These are phyloP conservation scores for Yamadazyma buinensis DNA, from an alignment of 1,139 yeast genomes.

Conservation along the genomic window DNA sequence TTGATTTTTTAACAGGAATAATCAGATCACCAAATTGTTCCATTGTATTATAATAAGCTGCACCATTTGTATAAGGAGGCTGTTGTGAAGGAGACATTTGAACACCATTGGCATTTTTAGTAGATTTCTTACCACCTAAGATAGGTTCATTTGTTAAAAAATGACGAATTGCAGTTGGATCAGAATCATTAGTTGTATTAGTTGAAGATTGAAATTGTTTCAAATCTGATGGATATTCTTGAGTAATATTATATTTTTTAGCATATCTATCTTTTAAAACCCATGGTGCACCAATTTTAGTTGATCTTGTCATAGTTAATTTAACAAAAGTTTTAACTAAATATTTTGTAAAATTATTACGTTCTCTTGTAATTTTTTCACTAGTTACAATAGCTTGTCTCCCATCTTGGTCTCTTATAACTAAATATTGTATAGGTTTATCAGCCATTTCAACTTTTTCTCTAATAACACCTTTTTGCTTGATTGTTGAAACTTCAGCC, in stretches of 20 bases:
- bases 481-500: constrained; percentile 15
- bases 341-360: constrained; percentile 87
- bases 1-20: constrained; percentile 2
- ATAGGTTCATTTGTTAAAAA: constrained; percentile 8
- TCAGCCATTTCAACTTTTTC: constrained; percentile 49
- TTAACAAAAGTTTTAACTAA: constrained; percentile 85
- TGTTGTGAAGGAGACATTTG: neutral
- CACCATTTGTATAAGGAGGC: neutral
- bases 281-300: constrained; percentile 95
- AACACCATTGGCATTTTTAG: neutral
- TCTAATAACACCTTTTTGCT: constrained; percentile 37
- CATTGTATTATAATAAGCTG: neutral
- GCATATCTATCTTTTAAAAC: constrained; percentile 81
- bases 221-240: constrained; percentile 53
- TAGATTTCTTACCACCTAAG: neutral
- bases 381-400: constrained; percentile 70
- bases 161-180: constrained; percentile 15
- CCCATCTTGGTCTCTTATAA: constrained; percentile 47
- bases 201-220: constrained; percentile 39
- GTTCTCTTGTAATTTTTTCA: constrained; percentile 70
- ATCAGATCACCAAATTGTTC: neutral
- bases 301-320: constrained; percentile 75
- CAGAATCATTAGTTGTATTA: constrained; percentile 35
- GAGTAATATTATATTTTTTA: constrained; percentile 53
- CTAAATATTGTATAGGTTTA: constrained; percentile 57